phyloP scores from a whole-genome alignment of 2,329 filamentous ascomycete species.

The Leptographium galeiforme region DNA sequence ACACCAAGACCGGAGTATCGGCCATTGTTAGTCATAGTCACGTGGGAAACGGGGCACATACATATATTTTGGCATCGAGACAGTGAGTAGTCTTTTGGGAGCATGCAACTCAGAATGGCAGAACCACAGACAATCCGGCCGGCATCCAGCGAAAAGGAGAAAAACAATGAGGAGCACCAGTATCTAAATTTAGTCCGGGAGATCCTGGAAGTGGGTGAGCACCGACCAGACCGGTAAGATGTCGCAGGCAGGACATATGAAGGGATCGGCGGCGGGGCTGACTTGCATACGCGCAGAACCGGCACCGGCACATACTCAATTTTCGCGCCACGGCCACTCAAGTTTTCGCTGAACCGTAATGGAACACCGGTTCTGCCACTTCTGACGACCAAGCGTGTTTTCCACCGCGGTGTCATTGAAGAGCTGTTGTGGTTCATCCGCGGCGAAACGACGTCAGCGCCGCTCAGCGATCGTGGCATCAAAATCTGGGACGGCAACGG shows the following conservation, averaged over 20 bases:
- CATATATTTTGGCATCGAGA: too few species aligned
- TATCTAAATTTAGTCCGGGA: constrained; percentile 81
- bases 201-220: constrained; percentile 72
- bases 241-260: not conserved
- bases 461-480: constrained; percentile 66
- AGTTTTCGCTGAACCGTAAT: constrained; percentile 63
- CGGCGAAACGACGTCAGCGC: constrained; percentile 65
- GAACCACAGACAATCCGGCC: too few species aligned
- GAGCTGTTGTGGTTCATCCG: constrained; percentile 95
- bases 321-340: constrained; percentile 75
- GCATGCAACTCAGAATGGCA: too few species aligned
- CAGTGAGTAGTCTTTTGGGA: too few species aligned
- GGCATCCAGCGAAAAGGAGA: not conserved
- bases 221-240: constrained; percentile 67
- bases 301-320: constrained; percentile 86
- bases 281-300: constrained; percentile 41
- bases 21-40: too few species aligned
- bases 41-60: too few species aligned
- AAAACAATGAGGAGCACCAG: constrained; percentile 62
- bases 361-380: constrained; percentile 67
- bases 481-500: constrained; percentile 99
- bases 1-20: too few species aligned
- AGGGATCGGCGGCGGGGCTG: not conserved
- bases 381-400: constrained; percentile 94
- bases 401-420: constrained; percentile 74